phyloP scores from a whole-genome alignment of 108 stramenopile genomes.

The Skeletonema menzelii region DNA sequence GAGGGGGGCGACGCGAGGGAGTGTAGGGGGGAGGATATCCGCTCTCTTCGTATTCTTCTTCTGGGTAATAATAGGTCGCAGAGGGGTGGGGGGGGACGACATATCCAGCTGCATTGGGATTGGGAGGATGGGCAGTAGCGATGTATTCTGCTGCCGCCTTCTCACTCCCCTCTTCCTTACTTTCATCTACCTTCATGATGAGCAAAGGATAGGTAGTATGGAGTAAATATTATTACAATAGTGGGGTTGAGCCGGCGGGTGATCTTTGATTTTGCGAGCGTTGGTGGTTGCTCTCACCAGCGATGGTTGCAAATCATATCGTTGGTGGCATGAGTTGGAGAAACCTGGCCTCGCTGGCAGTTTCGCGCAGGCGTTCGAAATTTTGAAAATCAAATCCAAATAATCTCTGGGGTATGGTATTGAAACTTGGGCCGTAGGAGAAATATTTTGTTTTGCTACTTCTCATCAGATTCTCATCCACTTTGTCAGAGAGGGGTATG shows the following conservation, averaged over 20 bases:
- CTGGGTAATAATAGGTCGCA: background rate
- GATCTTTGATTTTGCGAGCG: too few species aligned
- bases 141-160: background rate
- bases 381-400: constrained; percentile 1
- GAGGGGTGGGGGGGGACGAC: background rate
- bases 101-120: background rate
- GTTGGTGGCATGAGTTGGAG: background rate
- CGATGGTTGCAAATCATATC: background rate
- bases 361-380: background rate
- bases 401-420: background rate
- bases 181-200: background rate
- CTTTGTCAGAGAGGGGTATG: background rate
- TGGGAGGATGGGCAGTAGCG: background rate
- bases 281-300: background rate
- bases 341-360: background rate
- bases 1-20: background rate
- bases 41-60: background rate
- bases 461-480: background rate
- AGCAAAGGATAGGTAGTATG: too few species aligned
- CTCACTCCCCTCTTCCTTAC: background rate
- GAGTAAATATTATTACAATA: background rate
- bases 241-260: too few species aligned
- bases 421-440: too few species aligned
- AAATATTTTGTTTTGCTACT: background rate
- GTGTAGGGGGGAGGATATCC: background rate